Percentiles rank a stretch among this genome's conserved stretches.
These are phyloP conservation scores for Claviceps sp. DNA, from an alignment of 2,329 filamentous ascomycete genomes.

Conservation along the genomic window DNA sequence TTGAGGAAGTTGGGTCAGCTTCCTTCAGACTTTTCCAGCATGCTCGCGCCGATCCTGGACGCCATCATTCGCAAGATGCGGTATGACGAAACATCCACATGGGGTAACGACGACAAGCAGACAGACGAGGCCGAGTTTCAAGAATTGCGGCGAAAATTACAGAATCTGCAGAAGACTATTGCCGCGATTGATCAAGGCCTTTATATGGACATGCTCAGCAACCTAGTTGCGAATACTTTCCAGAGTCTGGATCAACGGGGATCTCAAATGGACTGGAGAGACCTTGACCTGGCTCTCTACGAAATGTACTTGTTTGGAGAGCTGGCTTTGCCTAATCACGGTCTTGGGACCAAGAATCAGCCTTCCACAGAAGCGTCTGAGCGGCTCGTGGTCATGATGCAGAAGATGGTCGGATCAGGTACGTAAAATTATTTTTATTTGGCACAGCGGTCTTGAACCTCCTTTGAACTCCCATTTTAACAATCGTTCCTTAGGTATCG, in stretches of 20 bases:
- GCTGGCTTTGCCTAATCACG: slow-evolving; percentile 76
- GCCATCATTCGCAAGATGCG: slow-evolving; percentile 93
- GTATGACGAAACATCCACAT: slow-evolving; percentile 86
- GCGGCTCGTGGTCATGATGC: slow-evolving; percentile 82
- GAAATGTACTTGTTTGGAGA: slow-evolving; percentile 97
- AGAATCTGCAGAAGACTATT: slow-evolving; percentile 84
- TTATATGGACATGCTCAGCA: slow-evolving; percentile 79
- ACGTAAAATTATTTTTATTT: slow-evolving; percentile 20
- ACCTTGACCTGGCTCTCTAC: slow-evolving; percentile 83
- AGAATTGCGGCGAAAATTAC: slow-evolving; percentile 78
- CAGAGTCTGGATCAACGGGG: slow-evolving; percentile 63
- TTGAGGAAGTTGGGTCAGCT: slow-evolving; percentile 67
- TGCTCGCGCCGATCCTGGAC: slow-evolving; percentile 78
- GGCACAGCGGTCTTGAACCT: background rate
- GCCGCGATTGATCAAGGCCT: slow-evolving; percentile 78
- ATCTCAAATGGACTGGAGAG: slow-evolving; percentile 77
- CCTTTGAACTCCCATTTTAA: background rate
- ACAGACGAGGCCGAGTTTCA: slow-evolving; percentile 97
- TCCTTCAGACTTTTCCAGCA: slow-evolving; percentile 62
- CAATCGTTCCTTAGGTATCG: slow-evolving; percentile 47
- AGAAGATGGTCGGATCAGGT: slow-evolving; percentile 88
- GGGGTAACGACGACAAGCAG: slow-evolving; percentile 88
- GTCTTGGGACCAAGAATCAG: slow-evolving; percentile 73
- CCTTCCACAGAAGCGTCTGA: slow-evolving; percentile 69
- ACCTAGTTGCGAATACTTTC: slow-evolving; percentile 79